Base-by-base conservation (phyloP, 1,284 basidiomycete species). In the Apiotrichum laibachii region DNA sequence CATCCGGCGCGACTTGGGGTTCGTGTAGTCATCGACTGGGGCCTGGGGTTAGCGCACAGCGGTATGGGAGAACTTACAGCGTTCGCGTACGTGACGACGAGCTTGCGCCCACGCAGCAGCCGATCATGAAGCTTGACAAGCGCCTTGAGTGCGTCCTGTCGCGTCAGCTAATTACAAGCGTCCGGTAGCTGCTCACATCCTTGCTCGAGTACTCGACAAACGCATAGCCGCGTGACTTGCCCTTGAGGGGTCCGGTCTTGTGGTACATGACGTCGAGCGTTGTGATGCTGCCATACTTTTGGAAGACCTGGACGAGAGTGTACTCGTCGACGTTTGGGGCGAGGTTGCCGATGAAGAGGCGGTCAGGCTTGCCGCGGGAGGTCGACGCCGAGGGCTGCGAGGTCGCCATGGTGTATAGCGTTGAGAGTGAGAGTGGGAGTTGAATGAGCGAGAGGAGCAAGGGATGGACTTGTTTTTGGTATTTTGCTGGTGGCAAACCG, bases 261-360 rank as follows among this genome's bases (percentile, higher is more conserved):
- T 99, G 94, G 72, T 95, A 96, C 67, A 98, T 83, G 75, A 88
- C 95, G 77, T 99, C 95, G 59, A 97, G 84, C 68, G 93, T 92
- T 43, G 89, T 84, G 61, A 98, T 84, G 77, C 90, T 92, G 62
- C 95, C 95, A 71, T 87, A 92, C 77, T 90, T 93, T 46, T 86
- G 84, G 77, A 97, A 97, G 37, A 93, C 79, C 74, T 94, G 89
- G 22, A 97, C 84, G 37, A 98, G 83, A 9, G 89, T 82, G 77
- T 92, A 94, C 87, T 98, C 93, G 80, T 96, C 91, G 39, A 96
- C 89, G 2, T 86, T 84, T 0, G 88, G 85, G 67, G 91, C 86
- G 34, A 98, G 82, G 73, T 97, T 97, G 44, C 94, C 94, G 50
- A 99, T 83, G 70, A 93, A 99, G 0, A 99, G 82, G 21, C 94